A percentile compares a stretch with the other conserved stretches of the same genome.
Evolutionary conservation across 108 stramenopile genomes (phyloP).

Genomic region (Skeletonema potamos): DNA sequence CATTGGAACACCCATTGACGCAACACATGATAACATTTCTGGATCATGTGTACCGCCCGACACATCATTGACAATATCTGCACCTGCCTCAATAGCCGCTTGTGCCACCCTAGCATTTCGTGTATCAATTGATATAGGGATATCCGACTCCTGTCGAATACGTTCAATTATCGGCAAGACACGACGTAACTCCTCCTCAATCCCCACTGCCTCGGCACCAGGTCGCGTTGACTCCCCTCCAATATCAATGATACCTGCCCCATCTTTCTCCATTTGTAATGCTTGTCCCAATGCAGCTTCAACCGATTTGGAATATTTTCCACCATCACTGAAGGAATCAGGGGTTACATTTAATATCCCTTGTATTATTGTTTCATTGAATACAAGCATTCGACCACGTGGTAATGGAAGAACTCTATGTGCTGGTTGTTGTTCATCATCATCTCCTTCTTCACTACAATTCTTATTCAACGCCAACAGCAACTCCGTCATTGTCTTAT

Average conservation of each 20-base stretch:
- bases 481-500: conserved; percentile 49
- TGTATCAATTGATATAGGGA: conserved; percentile 95
- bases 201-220: conserved; percentile 67
- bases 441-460: background rate
- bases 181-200: conserved; percentile 81
- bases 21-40: conserved; percentile 85
- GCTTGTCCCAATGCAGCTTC: conserved; percentile 81
- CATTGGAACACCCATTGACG: conserved; percentile 77
- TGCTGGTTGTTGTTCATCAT: conserved; percentile 22
- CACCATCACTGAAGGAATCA: conserved; percentile 97
- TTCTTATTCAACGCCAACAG: conserved; percentile 19
- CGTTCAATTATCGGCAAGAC: conserved; percentile 84
- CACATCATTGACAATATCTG: conserved; percentile 96
- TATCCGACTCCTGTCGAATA: conserved; percentile 72
- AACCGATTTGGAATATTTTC: conserved; percentile 50
- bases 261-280: conserved; percentile 74
- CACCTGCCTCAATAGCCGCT: conserved; percentile 90
- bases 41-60: conserved; percentile 91
- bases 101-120: conserved; percentile 83
- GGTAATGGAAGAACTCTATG: conserved; percentile 70
- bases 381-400: conserved; percentile 58
- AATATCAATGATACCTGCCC: conserved; percentile 92
- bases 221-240: conserved; percentile 98
- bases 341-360: conserved; percentile 97
- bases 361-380: conserved; percentile 86